Conservation (phyloP, 345 rosid genomes). For the Anacardium occidentale region DNA sequence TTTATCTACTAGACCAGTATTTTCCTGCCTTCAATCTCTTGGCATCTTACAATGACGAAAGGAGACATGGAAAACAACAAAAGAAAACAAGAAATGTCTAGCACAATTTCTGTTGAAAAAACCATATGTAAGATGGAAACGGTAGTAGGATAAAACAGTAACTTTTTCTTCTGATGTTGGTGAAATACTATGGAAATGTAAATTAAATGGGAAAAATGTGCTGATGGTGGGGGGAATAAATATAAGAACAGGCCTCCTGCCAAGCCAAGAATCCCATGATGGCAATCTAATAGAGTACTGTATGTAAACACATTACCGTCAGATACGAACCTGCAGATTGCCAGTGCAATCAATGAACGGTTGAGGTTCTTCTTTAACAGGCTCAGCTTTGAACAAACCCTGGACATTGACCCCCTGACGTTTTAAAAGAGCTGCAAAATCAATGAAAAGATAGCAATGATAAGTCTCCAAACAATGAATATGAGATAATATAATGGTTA, state of each 20-base stretch:
- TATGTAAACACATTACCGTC: conserved; percentile 6
- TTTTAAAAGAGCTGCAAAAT: conserved; percentile 66
- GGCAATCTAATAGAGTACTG: background rate
- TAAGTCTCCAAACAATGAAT: conserved; percentile 9
- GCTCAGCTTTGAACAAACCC: conserved; percentile 78
- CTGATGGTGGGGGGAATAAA: background rate
- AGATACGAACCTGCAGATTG: conserved; percentile 66
- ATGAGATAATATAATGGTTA: background rate
- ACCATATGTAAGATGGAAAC: no score
- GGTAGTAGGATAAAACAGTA: no score
- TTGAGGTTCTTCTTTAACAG: conserved; percentile 78
- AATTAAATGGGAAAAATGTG: no score
- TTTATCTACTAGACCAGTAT: no score
- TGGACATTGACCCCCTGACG: conserved; percentile 93
- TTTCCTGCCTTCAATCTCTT: no score
- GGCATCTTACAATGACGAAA: no score
- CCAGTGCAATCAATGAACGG: conserved; percentile 93
- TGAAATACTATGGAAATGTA: no score
- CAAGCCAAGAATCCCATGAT: background rate
- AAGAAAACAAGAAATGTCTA: no score
- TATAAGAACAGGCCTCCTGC: background rate
- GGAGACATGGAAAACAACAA: no score
- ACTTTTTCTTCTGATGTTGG: no score
- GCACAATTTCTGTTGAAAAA: no score
- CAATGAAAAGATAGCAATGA: conserved; percentile 16